Evolutionary conservation across 305 asterid species (phyloP), one percentile per base, ranked within the genome.

Genomic region (Fraxinus dipetala): DNA sequence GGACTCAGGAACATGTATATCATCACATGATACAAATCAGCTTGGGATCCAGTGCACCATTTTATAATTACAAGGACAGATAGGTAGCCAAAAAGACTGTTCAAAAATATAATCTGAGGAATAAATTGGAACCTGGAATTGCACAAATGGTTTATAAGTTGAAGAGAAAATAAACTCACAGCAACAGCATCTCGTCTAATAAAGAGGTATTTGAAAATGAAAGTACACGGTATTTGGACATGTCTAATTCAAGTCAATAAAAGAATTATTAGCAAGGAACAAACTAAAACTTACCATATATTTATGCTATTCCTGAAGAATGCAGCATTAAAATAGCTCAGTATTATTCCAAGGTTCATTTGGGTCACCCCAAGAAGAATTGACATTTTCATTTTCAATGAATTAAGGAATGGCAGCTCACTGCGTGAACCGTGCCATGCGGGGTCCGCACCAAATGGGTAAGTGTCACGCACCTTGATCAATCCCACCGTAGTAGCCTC

Each of bases 1-100:
- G 98, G 98, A 82, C 97, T 84, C 84, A 94, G 93, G 85, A 94
- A 94, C 98, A 94, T 94, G 93, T 94, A 94, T 92, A 94, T 94
- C 97, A 94, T 93, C 77, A 94, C 95, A 86, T 94, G 98, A 83
- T 94, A 94, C 80, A 94, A 87, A 91, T 94, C 98, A 82, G 97
- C 95, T 91, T 94, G 73, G 78, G 98, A 94, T 78, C 97, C 98
- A 54, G 93, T 92, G 90, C 90, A 87, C 98, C 98, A 94, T 85
- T 94, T 94, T 82, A 92, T 83, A 86, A 94, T 89, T 84, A 93
- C 84, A 76, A 93, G 98, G 84, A 90, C 80, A 61, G 95, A 93
- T 45, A 93, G 96, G 84, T 94, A 94, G 82, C 98, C 98, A 88
- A 94, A 94, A 56, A 94, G 89, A 79, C 95, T 87, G 83, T 94